Percentiles rank a stretch among this genome's conserved stretches.
phyloP scores from a whole-genome alignment of 1,284 basidiomycete genomes.

The Blastosporella zonata region DNA sequence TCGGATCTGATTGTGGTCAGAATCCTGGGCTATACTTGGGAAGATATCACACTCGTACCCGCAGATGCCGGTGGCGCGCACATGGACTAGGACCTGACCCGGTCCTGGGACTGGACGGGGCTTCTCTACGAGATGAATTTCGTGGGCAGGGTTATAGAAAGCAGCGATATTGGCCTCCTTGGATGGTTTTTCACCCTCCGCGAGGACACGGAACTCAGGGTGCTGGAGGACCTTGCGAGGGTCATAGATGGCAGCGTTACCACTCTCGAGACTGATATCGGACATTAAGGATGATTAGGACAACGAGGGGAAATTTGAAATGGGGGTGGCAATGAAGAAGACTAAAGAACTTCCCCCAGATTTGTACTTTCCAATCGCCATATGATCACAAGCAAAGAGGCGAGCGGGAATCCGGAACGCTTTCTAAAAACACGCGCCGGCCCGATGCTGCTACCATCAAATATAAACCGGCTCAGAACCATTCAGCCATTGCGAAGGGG shows the following conservation, averaged over 20 bases:
- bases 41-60: constrained; percentile 38
- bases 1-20: constrained; percentile 41
- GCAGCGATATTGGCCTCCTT: constrained; percentile 51
- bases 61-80: constrained; percentile 63
- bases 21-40: background rate
- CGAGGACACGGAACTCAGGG: constrained; percentile 48
- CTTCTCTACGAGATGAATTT: constrained; percentile 61
- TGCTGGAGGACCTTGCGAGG: constrained; percentile 52
- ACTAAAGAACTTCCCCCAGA: background rate
- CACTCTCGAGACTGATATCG: constrained; percentile 22
- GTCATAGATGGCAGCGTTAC: constrained; percentile 44
- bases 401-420: constrained; percentile 1
- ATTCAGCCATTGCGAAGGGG: too few relatives aligned
- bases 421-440: background rate
- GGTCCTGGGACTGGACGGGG: constrained; percentile 53
- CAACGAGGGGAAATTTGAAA: background rate
- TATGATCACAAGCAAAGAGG: constrained; percentile 14
- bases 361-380: constrained; percentile 9
- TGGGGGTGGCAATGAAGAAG: background rate
- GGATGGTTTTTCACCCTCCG: constrained; percentile 42
- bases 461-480: background rate
- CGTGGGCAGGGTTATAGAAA: constrained; percentile 57
- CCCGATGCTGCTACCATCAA: constrained; percentile 6
- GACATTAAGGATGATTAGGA: constrained; percentile 14
- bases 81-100: constrained; percentile 59